Conservation (phyloP, 495 filamentous ascomycete genomes). For the Copromyces sp. region DNA sequence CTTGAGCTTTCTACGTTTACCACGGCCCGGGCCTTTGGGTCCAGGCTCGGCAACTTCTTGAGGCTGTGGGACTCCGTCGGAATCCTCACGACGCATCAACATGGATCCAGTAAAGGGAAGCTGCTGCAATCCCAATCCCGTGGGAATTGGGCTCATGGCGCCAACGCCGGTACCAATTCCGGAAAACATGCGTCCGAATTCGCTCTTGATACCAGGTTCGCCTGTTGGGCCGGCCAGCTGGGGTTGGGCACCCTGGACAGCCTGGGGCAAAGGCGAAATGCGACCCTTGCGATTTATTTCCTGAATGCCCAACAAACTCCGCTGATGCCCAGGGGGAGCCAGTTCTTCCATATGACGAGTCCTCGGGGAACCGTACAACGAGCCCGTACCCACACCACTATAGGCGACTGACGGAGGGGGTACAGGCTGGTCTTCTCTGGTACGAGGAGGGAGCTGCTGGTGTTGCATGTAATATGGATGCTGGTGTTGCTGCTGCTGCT, state of each 20-base stretch:
- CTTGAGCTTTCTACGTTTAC: slow-evolving; percentile 50
- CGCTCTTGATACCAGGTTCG: slow-evolving; percentile 80
- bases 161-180: slow-evolving; percentile 82
- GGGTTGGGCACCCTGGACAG: slow-evolving; percentile 82
- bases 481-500: slow-evolving; percentile 20
- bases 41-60: slow-evolving; percentile 15
- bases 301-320: slow-evolving; percentile 46
- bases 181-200: slow-evolving; percentile 84
- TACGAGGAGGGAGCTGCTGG: slow-evolving; percentile 17
- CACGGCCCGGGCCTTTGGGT: slow-evolving; percentile 30
- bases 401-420: slow-evolving; percentile 38
- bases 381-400: slow-evolving; percentile 19
- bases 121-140: slow-evolving; percentile 27
- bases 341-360: slow-evolving; percentile 49
- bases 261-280: slow-evolving; percentile 75
- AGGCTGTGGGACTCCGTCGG: slow-evolving; percentile 28
- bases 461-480: slow-evolving; percentile 11
- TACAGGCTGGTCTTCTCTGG: slow-evolving; percentile 24
- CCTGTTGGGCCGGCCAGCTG: slow-evolving; percentile 62
- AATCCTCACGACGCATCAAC: slow-evolving; percentile 36
- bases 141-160: slow-evolving; percentile 43
- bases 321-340: slow-evolving; percentile 34
- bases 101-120: slow-evolving; percentile 31
- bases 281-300: slow-evolving; percentile 57
- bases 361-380: slow-evolving; percentile 28